phyloP scores from a whole-genome alignment of 352 stramenopile species.

The Phytophthora idaei region DNA sequence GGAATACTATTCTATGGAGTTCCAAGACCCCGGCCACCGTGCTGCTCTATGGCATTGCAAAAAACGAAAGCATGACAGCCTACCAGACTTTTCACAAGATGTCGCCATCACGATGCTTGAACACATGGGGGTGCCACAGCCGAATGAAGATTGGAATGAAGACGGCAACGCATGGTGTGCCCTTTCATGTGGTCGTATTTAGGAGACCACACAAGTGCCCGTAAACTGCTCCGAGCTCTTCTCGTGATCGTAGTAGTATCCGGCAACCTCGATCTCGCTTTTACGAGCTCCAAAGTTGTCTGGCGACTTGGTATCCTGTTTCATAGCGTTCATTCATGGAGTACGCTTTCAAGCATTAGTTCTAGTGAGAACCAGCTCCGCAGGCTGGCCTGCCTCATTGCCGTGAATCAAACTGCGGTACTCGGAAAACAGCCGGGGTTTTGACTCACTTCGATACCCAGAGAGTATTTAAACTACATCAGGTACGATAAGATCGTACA shows the following conservation, averaged over 20 bases:
- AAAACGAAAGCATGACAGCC: too few species aligned
- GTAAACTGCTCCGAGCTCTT: neutral
- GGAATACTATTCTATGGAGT: too few species aligned
- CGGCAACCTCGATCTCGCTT: neutral
- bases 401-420: neutral
- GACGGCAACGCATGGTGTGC: neutral
- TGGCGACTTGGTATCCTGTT: neutral
- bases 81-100: too few species aligned
- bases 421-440: slow-evolving; percentile 11
- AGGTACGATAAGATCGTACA: slow-evolving; percentile 2
- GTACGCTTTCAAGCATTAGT: neutral
- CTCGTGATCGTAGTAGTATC: too few species aligned
- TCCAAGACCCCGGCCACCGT: too few species aligned
- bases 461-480: neutral
- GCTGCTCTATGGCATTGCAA: too few species aligned
- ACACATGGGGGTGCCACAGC: neutral
- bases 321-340: neutral
- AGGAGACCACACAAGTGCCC: neutral
- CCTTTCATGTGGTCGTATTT: slow-evolving; percentile 12
- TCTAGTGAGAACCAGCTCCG: slow-evolving; percentile 3
- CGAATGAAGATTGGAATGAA: neutral
- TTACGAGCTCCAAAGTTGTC: slow-evolving; percentile 12
- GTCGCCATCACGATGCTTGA: neutral
- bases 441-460: slow-evolving; percentile 15
- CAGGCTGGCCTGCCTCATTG: slow-evolving; percentile 7